A percentile compares a stretch with the other conserved stretches of the same genome.
Conservation (phyloP, 345 rosid species). For the Hypericum androsaemum region DNA sequence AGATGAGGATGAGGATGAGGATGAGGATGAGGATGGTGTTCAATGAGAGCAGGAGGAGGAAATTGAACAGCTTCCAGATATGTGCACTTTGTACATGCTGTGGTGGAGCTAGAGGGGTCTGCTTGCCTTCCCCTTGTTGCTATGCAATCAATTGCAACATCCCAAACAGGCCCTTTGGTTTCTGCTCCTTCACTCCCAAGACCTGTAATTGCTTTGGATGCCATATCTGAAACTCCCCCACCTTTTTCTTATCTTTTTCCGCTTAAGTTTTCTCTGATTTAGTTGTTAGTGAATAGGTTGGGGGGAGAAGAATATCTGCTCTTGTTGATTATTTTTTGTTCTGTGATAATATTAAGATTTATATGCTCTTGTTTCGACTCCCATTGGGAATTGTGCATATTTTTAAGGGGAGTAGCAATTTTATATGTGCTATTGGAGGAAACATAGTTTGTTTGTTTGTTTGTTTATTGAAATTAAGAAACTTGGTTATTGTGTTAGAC, state of each 20-base stretch:
- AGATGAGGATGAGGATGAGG: too few species aligned
- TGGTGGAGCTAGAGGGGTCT: constrained; percentile 70
- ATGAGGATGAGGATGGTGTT: constrained; percentile 48
- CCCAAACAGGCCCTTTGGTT: constrained; percentile 92
- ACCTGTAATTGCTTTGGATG: constrained; percentile 92
- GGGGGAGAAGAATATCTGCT: constrained; percentile 41
- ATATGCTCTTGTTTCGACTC: constrained; percentile 16
- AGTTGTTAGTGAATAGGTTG: too few species aligned
- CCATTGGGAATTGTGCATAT: constrained; percentile 29
- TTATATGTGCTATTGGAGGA: constrained; percentile 15
- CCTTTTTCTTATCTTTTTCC: constrained; percentile 9
- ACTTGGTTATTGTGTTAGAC: constrained; percentile 11
- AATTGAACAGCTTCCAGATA: constrained; percentile 69
- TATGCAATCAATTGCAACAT: constrained; percentile 96
- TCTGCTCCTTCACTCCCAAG: constrained; percentile 93
- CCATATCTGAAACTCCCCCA: constrained; percentile 72
- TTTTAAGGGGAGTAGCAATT: constrained; percentile 19
- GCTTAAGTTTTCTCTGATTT: constrained; percentile 21
- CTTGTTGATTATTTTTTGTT: constrained; percentile 33
- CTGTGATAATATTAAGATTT: too few species aligned
- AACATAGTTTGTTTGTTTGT: too few species aligned
- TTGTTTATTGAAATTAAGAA: constrained; percentile 9
- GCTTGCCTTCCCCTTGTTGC: constrained; percentile 90
- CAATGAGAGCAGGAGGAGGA: constrained; percentile 81
- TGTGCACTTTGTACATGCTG: constrained; percentile 96